Evolutionary conservation across 2,329 filamentous ascomycete genomes (phyloP), one percentile per base, ranked within the genome.

Genomic region (Fusarium albidum): DNA sequence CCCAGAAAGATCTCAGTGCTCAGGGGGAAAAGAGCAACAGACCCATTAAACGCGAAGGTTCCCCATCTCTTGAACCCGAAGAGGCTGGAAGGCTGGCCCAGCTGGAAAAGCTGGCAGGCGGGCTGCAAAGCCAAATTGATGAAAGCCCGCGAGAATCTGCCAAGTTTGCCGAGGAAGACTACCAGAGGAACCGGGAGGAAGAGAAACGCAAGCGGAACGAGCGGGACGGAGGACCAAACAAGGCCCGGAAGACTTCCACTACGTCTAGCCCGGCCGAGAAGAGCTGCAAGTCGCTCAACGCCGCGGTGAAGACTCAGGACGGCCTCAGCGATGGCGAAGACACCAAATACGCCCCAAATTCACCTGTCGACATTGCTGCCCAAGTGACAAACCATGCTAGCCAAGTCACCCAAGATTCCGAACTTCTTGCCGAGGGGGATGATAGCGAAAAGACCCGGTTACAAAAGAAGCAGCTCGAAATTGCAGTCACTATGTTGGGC

Each of bases 401-500:
- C 0, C 62, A 65, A 2, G 31, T 51, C 0, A 6, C 6, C 5
- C 46, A 57, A 2, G 15, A 68, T 1, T 51, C 6, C 2, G 17
- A 40, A 0, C 39, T 18, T 2, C 63, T 70, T 0, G 67, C 68
- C 0, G 25, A 55, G 1, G 56, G 40, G 0, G 52, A 18, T 0
- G 66, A 71, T 18, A 64, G n/a, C n/a, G n/a, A n/a, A n/a, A n/a
- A n/a, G n/a, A n/a, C n/a, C n/a, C n/a, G n/a, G 0, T 55, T 59
- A 0, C 68, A 72, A 12, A 2, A 6, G 0, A 13, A 17, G 1
- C 67, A 71, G 11, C 21, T 71, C 0, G 4, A n/a, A 0, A 27
- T 62, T 21, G 69, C 69, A 0, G 8, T 2, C 0, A 42, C 18
- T 3, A 5, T 56, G 1, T 70, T 70, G 2, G 68, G 69, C 0